phyloP scores from a whole-genome alignment of 306 rosid genomes.

The Comarum palustre region DNA sequence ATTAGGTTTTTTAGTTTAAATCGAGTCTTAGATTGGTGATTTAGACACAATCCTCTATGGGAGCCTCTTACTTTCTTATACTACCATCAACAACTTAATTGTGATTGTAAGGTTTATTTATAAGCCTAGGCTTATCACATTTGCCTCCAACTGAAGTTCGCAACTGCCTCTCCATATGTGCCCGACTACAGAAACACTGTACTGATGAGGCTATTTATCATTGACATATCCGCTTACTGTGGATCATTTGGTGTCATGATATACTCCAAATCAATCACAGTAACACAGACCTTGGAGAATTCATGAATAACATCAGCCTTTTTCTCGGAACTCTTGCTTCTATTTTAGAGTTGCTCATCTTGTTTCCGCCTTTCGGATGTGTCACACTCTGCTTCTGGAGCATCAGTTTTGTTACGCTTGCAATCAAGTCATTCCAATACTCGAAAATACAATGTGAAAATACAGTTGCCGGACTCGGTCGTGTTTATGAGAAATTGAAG shows the following conservation, averaged over 20 bases:
- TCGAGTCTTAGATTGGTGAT: too few relatives aligned
- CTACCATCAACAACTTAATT: too few relatives aligned
- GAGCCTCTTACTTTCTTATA: too few relatives aligned
- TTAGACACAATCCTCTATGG: too few relatives aligned
- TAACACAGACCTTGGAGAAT: background rate
- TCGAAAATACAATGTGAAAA: background rate
- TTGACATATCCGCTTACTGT: background rate
- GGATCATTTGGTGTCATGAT: background rate
- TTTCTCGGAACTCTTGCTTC: slow-evolving; percentile 6
- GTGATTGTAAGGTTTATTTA: too few relatives aligned
- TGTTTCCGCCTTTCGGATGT: background rate
- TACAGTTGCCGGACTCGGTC: background rate
- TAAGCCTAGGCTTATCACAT: too few relatives aligned
- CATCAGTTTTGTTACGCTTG: background rate
- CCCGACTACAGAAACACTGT: background rate
- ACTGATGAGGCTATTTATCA: background rate
- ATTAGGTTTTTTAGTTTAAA: too few relatives aligned
- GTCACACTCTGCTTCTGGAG: background rate
- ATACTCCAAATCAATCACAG: background rate
- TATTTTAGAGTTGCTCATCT: background rate
- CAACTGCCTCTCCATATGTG: background rate
- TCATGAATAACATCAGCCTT: background rate
- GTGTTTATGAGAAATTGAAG: background rate
- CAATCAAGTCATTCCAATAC: background rate
- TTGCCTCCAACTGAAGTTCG: background rate